A percentile compares a stretch with the other conserved stretches of the same genome.
phyloP scores from a whole-genome alignment of 2,329 filamentous ascomycete species.

The Paecilomyces dactylethromorphus region DNA sequence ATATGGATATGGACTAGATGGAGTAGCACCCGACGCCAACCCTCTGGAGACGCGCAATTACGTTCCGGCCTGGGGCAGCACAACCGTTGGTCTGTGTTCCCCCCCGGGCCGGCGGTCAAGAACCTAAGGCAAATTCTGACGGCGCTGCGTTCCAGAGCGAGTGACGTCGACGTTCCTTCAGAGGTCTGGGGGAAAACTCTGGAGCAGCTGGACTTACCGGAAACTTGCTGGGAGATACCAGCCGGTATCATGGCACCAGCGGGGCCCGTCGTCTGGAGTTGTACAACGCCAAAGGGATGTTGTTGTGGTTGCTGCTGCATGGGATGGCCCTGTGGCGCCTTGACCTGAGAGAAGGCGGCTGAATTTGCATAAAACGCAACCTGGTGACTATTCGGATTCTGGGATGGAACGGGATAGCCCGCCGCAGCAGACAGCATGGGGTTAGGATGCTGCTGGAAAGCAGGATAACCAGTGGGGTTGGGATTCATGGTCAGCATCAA shows the following conservation, averaged over 20 bases:
- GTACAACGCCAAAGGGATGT: slow-evolving; percentile 29
- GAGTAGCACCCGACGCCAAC: not conserved
- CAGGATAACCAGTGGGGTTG: slow-evolving; percentile 21
- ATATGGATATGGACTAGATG: slow-evolving; percentile 4
- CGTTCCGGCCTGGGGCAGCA: not conserved
- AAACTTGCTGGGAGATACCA: slow-evolving; percentile 27
- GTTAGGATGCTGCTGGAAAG: slow-evolving; percentile 12
- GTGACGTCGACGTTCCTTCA: not conserved
- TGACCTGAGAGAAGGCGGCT: slow-evolving; percentile 24
- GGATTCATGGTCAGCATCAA: slow-evolving; percentile 19
- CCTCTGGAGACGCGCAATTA: not conserved
- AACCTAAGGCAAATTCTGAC: not conserved
- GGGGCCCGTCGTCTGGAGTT: slow-evolving; percentile 27
- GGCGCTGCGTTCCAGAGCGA: not conserved
- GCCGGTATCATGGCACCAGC: slow-evolving; percentile 33
- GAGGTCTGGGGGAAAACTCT: not conserved
- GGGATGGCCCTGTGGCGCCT: slow-evolving; percentile 13
- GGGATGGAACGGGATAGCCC: slow-evolving; percentile 28
- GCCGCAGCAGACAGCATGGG: slow-evolving; percentile 11
- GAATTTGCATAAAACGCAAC: slow-evolving; percentile 30
- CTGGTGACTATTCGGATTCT: slow-evolving; percentile 16
- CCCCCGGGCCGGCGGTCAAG: not conserved
- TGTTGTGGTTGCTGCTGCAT: slow-evolving; percentile 21
- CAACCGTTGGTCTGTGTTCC: not conserved
- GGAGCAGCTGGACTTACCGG: slow-evolving; percentile 17